A percentile compares a stretch with the other conserved stretches of the same genome.
Evolutionary conservation across 2,329 filamentous ascomycete species (phyloP).

Genomic region (Myriosclerotinia duriaeana): DNA sequence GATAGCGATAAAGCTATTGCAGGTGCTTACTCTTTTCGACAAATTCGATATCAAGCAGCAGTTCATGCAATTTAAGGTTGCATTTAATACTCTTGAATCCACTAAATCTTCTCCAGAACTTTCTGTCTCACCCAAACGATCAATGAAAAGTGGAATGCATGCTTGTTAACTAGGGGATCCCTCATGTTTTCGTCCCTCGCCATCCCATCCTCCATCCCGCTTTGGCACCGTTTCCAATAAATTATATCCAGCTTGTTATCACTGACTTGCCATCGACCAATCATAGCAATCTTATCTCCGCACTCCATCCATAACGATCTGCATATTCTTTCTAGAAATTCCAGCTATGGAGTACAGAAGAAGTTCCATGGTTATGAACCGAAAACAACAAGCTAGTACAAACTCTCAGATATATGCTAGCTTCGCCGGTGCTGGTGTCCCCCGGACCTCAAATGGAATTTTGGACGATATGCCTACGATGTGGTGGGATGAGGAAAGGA

Average conservation of each 20-base stretch:
- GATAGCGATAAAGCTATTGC: slow-evolving; percentile 32
- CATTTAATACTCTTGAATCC: slow-evolving; percentile 4
- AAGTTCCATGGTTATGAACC: slow-evolving; percentile 34
- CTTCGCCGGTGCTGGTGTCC: slow-evolving; percentile 34
- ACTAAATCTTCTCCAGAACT: slow-evolving; percentile 8
- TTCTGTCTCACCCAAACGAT: slow-evolving; percentile 6
- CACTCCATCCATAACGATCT: not conserved
- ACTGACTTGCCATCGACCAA: not conserved
- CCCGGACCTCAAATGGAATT: slow-evolving; percentile 35
- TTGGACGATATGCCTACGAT: slow-evolving; percentile 41
- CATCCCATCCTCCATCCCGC: slow-evolving; percentile 4
- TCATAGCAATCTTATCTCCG: slow-evolving; percentile 1
- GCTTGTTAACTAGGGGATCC: slow-evolving; percentile 20
- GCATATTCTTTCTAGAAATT: not conserved
- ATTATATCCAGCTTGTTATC: slow-evolving; percentile 10
- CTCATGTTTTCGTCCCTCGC: slow-evolving; percentile 20
- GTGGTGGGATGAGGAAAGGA: slow-evolving; percentile 72
- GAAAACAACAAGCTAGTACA: slow-evolving; percentile 23
- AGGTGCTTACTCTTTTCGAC: slow-evolving; percentile 27
- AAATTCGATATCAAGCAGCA: slow-evolving; percentile 15
- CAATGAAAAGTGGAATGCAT: slow-evolving; percentile 16
- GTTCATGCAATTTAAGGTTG: slow-evolving; percentile 17
- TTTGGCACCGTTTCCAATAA: slow-evolving; percentile 1
- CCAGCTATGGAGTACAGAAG: slow-evolving; percentile 38
- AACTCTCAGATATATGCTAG: slow-evolving; percentile 39